Percentiles rank a stretch among this genome's conserved stretches.
Conservation (phyloP, 2,329 filamentous ascomycete species). For the Colletotrichum graminicola region DNA sequence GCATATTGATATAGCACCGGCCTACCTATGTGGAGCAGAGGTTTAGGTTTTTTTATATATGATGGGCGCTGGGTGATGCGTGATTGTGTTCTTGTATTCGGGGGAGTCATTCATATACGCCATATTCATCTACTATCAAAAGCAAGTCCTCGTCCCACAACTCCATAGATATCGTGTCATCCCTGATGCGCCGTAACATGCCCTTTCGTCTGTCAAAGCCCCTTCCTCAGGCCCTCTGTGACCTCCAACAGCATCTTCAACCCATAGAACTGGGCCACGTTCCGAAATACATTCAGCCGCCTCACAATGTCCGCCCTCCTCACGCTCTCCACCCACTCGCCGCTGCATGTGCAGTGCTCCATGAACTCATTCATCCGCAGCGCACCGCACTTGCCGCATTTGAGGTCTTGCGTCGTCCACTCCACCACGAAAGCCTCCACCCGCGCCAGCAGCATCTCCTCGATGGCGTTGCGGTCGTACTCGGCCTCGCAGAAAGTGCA, state of each 20-base stretch:
- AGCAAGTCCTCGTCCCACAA: neutral
- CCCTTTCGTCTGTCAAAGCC: constrained; percentile 51
- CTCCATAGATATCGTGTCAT: neutral
- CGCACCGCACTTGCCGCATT: constrained; percentile 79
- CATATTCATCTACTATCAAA: neutral
- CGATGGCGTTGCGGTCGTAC: constrained; percentile 83
- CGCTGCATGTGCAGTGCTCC: constrained; percentile 95
- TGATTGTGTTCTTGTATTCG: constrained; percentile 2
- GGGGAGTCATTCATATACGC: neutral
- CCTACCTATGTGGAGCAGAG: too few species aligned
- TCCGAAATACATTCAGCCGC: constrained; percentile 76
- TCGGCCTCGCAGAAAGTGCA: constrained; percentile 82
- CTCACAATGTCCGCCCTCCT: constrained; percentile 74
- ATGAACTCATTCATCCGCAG: constrained; percentile 91
- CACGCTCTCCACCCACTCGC: constrained; percentile 82
- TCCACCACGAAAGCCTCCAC: constrained; percentile 81
- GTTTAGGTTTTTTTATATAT: too few species aligned
- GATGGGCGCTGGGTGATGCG: neutral
- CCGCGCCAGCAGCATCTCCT: constrained; percentile 83
- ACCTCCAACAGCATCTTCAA: constrained; percentile 85
- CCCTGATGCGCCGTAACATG: neutral
- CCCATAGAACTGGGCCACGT: constrained; percentile 83
- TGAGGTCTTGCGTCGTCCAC: constrained; percentile 92
- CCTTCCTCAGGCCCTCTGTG: constrained; percentile 71
- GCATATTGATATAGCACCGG: too few species aligned